Base-by-base conservation (phyloP, 495 filamentous ascomycete genomes). In the Neurospora sp. region DNA sequence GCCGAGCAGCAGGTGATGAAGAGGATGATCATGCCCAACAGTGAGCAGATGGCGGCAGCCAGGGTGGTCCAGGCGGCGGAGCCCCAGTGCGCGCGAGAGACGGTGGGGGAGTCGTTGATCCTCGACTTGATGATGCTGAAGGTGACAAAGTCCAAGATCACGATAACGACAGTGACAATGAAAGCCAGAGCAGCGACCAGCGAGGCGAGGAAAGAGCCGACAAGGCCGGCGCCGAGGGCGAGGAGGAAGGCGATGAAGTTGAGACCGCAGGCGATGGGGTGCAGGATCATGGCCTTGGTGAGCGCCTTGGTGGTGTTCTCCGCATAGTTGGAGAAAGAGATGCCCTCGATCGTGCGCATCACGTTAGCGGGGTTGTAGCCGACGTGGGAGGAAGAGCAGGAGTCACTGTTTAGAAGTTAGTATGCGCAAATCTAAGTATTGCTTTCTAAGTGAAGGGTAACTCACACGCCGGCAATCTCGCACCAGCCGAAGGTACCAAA, bases 401-500 rank as follows among this genome's bases (percentile, higher is more conserved):
- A 77, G 72, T 85, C 83, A 1, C 83, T 80, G 74, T 81, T 53
- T 2, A 7, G 12, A 77, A 81, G 68, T 42, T 20, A 59, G 70
- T 61, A n/a, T 71, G 74, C 27, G 37, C 14, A 12, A 3, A n/a
- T 14, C 22, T 40, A 3, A 5, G 35, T n/a, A 40, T 3, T 12
- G 6, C 8, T 6, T 37, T 37, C 35, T 37, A 37, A 37, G 2
- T 22, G 20, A 44, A 65, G 14, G 59, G 35, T 10, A 14, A 78
- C 78, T 53, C 71, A 80, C 80, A 69, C 42, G 27, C 76, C 45
- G 42, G 74, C 70, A 73, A 74, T 75, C 40, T 84, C 72, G 74
- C 88, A 90, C 75, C 84, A 86, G 3, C 88, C 88, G 79, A 89
- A 89, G 6, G 85, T 87, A 31, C 88, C 88, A 74, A 89, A 89